Evolutionary conservation across 106 monocot genomes (phyloP).

Genomic region (Acorus calamus): DNA sequence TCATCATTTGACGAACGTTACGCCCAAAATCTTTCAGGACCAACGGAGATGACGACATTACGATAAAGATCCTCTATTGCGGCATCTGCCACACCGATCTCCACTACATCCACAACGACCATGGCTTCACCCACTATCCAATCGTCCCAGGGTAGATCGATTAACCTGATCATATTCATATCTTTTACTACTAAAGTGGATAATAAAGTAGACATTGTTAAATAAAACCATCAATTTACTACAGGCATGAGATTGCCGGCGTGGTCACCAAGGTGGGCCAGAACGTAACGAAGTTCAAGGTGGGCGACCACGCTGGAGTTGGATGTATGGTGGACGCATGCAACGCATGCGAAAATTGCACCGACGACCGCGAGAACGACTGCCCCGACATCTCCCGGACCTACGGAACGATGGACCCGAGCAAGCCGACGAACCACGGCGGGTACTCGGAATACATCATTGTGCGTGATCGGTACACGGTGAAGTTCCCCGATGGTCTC

Average conservation of each 20-base stretch:
- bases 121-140: neutral
- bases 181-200: too few relatives aligned
- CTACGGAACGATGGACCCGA: slow-evolving; percentile 1
- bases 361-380: neutral
- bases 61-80: slow-evolving; percentile 1
- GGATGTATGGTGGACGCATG: neutral
- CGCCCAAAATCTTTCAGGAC: neutral
- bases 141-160: slow-evolving; percentile 5
- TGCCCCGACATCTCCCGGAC: neutral
- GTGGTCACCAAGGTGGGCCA: neutral
- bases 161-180: too few relatives aligned
- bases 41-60: neutral
- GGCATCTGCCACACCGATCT: slow-evolving; percentile 10
- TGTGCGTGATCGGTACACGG: neutral
- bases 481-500: neutral
- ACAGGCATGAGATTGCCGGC: slow-evolving; percentile 9
- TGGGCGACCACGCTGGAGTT: slow-evolving; percentile 1
- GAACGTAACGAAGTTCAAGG: neutral
- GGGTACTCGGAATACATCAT: neutral
- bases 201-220: too few relatives aligned
- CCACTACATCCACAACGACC: neutral
- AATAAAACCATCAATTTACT: too few relatives aligned
- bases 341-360: neutral
- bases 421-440: neutral
- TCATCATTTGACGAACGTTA: too few relatives aligned